A percentile compares a stretch with the other conserved stretches of the same genome.
Conservation (phyloP, 768 basidiomycete species). For the Cystobasidium ongulense region DNA sequence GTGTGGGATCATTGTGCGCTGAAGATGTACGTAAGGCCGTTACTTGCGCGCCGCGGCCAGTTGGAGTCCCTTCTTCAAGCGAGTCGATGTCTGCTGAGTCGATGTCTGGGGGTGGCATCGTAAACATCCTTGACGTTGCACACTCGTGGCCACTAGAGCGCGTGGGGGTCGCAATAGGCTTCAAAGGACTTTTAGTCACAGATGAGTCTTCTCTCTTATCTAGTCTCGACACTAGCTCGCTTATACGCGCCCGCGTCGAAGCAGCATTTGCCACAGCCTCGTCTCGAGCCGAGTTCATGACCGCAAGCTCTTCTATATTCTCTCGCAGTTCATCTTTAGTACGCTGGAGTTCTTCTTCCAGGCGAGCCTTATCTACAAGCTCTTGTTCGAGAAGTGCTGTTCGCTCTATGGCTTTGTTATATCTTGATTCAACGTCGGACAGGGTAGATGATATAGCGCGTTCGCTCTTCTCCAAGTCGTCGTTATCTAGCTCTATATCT, state of each 20-base stretch:
- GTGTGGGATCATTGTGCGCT: too few species aligned
- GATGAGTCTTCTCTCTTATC: not conserved
- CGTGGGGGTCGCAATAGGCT: not conserved
- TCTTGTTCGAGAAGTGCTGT: constrained; percentile 96
- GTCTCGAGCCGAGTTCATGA: not conserved
- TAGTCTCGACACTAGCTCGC: not conserved
- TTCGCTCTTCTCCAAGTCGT: constrained; percentile 91
- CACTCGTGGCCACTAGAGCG: not conserved
- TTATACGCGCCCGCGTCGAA: not conserved
- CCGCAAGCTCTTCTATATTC: not conserved
- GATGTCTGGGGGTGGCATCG: not conserved
- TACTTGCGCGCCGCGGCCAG: too few species aligned
- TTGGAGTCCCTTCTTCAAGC: not conserved
- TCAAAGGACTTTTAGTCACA: not conserved
- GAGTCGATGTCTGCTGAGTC: not conserved
- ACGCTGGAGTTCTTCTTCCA: constrained; percentile 85
- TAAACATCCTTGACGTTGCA: not conserved
- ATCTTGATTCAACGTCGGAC: constrained; percentile 62
- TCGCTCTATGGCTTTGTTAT: constrained; percentile 84
- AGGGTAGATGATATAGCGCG: constrained; percentile 51
- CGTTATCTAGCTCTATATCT: constrained; percentile 94
- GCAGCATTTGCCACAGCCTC: not conserved
- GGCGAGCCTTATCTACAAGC: constrained; percentile 72
- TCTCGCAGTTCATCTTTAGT: constrained; percentile 69
- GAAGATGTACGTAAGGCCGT: too few species aligned